Percentiles rank a stretch among this genome's conserved stretches.
Evolutionary conservation across 1,139 yeast genomes (phyloP).

Genomic region (Sugiyamaella grinbergsii): DNA sequence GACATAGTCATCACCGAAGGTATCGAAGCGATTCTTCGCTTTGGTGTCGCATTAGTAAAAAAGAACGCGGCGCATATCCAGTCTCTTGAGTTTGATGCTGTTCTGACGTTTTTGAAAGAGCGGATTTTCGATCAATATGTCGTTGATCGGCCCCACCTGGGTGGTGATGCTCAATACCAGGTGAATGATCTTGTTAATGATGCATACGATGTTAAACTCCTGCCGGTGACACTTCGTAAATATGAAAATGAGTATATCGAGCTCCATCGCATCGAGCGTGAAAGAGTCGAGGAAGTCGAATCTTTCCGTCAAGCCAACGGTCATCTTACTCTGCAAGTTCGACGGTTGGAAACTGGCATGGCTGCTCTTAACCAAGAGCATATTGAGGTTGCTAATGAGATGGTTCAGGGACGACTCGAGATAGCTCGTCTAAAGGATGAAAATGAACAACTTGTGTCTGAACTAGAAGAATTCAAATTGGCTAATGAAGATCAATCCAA

Average conservation of each 20-base stretch:
- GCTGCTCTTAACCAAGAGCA: constrained; percentile 77
- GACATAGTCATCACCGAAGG: constrained; percentile 91
- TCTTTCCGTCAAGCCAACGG: constrained; percentile 66
- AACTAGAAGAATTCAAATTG: constrained; percentile 54
- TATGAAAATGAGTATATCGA: constrained; percentile 76
- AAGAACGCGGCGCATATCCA: constrained; percentile 64
- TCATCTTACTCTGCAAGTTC: constrained; percentile 69
- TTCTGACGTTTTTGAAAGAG: constrained; percentile 76
- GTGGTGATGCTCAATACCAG: constrained; percentile 48
- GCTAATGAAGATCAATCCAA: constrained; percentile 29
- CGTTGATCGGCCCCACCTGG: constrained; percentile 34
- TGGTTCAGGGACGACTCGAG: constrained; percentile 62
- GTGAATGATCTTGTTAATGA: constrained; percentile 77
- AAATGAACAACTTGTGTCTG: constrained; percentile 58
- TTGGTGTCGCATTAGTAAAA: constrained; percentile 75
- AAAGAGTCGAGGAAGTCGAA: constrained; percentile 71
- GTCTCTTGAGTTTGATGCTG: constrained; percentile 67
- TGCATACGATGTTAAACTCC: constrained; percentile 69
- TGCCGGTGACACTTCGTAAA: constrained; percentile 69
- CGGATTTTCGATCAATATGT: constrained; percentile 72
- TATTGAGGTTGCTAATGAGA: constrained; percentile 70
- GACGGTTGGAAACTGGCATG: constrained; percentile 70
- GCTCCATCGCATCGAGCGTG: constrained; percentile 66
- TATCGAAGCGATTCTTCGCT: constrained; percentile 74
- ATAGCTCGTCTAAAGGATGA: constrained; percentile 68